A percentile compares a stretch with the other conserved stretches of the same genome.
Conservation (phyloP, 176 grass and related monocot species). For the Zea luxurians region DNA sequence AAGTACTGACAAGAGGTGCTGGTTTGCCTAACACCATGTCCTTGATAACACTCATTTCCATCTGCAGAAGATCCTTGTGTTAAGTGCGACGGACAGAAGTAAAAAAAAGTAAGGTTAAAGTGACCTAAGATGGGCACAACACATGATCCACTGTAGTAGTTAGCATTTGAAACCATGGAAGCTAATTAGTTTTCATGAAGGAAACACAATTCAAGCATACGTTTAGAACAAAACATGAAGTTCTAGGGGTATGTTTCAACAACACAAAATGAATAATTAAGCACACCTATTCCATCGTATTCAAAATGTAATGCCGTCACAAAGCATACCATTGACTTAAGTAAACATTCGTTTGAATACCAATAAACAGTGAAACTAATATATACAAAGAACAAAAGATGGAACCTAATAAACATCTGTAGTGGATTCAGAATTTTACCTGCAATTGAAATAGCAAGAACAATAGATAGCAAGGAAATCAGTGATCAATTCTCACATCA, state of each 20-base stretch:
- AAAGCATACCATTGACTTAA: constrained; percentile 20
- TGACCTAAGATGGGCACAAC: not conserved
- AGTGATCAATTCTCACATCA: constrained; percentile 14
- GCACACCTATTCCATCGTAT: not conserved
- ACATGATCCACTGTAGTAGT: constrained; percentile 11
- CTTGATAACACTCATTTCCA: constrained; percentile 99
- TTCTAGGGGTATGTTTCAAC: constrained; percentile 14
- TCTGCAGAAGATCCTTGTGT: constrained; percentile 56
- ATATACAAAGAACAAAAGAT: not conserved
- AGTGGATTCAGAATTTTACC: constrained; percentile 10
- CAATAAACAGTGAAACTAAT: not conserved
- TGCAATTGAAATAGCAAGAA: constrained; percentile 10
- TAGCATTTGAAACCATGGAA: constrained; percentile 31
- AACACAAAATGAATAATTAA: constrained; percentile 9
- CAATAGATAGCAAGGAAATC: not conserved
- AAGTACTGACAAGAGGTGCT: constrained; percentile 94
- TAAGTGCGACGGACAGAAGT: constrained; percentile 22
- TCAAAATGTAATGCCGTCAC: constrained; percentile 16
- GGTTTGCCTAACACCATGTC: constrained; percentile 99
- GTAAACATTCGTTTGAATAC: not conserved
- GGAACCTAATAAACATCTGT: constrained; percentile 4
- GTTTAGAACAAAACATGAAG: constrained; percentile 18
- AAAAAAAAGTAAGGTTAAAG: constrained; percentile 4
- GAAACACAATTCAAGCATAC: constrained; percentile 33
- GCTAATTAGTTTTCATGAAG: constrained; percentile 14